A percentile compares a stretch with the other conserved stretches of the same genome.
Conservation (phyloP, 2,329 filamentous ascomycete species). For the Zymoseptoria passerinii region DNA sequence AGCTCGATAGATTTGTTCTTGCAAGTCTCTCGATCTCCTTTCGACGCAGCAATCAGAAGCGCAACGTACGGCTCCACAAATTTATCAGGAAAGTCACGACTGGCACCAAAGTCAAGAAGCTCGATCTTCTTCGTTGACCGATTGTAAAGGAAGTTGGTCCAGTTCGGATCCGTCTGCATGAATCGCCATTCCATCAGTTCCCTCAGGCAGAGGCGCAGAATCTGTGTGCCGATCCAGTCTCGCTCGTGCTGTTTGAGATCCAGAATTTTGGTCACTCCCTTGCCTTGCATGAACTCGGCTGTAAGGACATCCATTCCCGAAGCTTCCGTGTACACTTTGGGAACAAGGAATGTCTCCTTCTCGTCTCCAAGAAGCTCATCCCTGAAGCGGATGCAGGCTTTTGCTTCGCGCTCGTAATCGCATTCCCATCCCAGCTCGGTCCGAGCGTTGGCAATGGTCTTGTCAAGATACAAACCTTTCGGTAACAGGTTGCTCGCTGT, state of each 20-base stretch:
- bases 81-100: slow-evolving; percentile 68
- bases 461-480: slow-evolving; percentile 87
- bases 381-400: slow-evolving; percentile 68
- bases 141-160: slow-evolving; percentile 98
- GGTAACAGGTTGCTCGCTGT: slow-evolving; percentile 85
- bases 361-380: slow-evolving; percentile 64
- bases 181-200: slow-evolving; percentile 93
- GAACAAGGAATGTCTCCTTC: slow-evolving; percentile 66
- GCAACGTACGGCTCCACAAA: slow-evolving; percentile 76
- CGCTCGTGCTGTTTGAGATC: slow-evolving; percentile 72
- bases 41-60: slow-evolving; percentile 71
- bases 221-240: slow-evolving; percentile 94
- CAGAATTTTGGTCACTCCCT: slow-evolving; percentile 69
- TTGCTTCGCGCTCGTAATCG: slow-evolving; percentile 83
- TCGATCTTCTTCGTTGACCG: slow-evolving; percentile 60
- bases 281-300: slow-evolving; percentile 82
- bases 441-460: slow-evolving; percentile 92
- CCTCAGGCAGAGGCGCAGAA: slow-evolving; percentile 81
- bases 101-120: slow-evolving; percentile 91
- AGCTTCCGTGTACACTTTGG: slow-evolving; percentile 67
- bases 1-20: slow-evolving; percentile 25
- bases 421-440: slow-evolving; percentile 94
- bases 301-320: slow-evolving; percentile 82
- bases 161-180: slow-evolving; percentile 99
- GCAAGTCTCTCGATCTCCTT: slow-evolving; percentile 31